These are phyloP conservation scores for Musa acuminata DNA, from an alignment of 176 grass and related monocot species.

Conservation along the genomic window DNA sequence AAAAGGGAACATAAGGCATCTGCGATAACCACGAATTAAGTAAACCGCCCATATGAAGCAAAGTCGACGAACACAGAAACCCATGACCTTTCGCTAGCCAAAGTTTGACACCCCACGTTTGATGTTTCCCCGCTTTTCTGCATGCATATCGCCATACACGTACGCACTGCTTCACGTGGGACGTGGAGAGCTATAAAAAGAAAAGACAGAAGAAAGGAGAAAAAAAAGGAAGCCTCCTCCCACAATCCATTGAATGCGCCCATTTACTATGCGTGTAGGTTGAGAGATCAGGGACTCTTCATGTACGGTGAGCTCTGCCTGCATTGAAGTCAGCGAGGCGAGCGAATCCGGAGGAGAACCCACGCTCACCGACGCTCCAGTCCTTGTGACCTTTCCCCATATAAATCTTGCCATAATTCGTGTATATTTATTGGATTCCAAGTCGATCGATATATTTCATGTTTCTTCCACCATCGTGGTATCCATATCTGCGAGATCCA, in stretches of 20 bases:
- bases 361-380: background rate
- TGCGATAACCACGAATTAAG: too few relatives aligned
- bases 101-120: background rate
- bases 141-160: background rate
- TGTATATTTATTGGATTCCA: background rate
- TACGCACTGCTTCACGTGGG: background rate
- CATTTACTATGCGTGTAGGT: conserved; percentile 1
- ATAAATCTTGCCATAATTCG: background rate
- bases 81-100: too few relatives aligned
- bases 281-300: background rate
- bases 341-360: background rate
- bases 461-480: background rate
- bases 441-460: background rate
- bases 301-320: background rate
- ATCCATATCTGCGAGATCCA: background rate
- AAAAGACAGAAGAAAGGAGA: background rate
- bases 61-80: background rate
- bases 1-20: too few relatives aligned
- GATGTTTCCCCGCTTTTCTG: background rate
- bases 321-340: background rate
- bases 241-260: background rate
- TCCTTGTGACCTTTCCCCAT: background rate
- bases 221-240: background rate
- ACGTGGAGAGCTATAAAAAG: background rate
- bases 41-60: too few relatives aligned